Evolutionary conservation across 805 yeast species (phyloP).

Genomic region (Nakazawaea peltata): DNA sequence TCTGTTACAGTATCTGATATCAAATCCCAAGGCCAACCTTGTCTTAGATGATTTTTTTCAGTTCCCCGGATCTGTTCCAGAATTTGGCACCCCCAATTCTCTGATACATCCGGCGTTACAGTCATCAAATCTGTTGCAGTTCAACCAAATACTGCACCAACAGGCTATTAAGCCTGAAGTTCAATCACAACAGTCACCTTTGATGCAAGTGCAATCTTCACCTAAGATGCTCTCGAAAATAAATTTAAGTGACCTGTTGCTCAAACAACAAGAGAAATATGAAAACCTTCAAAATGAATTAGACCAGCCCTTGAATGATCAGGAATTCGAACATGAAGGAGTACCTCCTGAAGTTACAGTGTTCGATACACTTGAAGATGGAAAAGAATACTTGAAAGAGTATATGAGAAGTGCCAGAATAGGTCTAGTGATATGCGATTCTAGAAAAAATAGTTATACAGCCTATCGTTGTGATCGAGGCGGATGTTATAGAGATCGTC

Average conservation of each 20-base stretch:
- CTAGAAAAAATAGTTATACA: constrained; percentile 5
- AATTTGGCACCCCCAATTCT: too few species aligned
- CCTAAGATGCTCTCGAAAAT: too few species aligned
- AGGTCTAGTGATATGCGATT: constrained; percentile 10
- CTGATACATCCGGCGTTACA: too few species aligned
- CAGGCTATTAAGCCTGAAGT: too few species aligned
- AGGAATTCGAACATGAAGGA: background rate
- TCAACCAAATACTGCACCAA: too few species aligned
- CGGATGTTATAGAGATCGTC: constrained; percentile 8
- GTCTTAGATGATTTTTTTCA: too few species aligned
- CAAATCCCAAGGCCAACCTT: too few species aligned
- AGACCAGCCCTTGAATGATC: background rate
- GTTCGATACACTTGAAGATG: constrained; percentile 4
- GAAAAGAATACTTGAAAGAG: constrained; percentile 5
- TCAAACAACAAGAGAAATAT: constrained; percentile 4
- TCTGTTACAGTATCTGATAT: too few species aligned
- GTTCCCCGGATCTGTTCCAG: too few species aligned
- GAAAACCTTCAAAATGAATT: background rate
- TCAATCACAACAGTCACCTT: too few species aligned
- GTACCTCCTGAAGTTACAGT: constrained; percentile 2
- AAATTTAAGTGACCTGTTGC: constrained; percentile 12
- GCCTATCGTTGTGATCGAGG: constrained; percentile 9
- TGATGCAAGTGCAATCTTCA: too few species aligned
- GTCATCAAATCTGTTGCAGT: too few species aligned
- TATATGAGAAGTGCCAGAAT: constrained; percentile 5